Base-by-base conservation (phyloP, 441 rosid species). In the Brassica hybrid region DNA sequence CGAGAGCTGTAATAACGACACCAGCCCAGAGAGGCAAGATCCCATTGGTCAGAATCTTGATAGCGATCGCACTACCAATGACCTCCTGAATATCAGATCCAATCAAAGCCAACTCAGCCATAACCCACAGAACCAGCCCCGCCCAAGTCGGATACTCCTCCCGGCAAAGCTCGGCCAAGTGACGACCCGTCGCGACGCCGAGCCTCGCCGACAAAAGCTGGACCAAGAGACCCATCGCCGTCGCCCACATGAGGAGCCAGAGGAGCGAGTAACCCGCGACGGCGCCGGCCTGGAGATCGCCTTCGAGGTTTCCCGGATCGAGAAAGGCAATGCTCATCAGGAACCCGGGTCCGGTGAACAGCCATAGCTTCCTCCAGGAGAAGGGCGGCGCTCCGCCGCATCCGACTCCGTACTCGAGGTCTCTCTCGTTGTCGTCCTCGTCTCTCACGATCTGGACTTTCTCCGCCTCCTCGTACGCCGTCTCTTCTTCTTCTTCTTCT, bases 91-190 rank as follows among this genome's bases (percentile, higher is more conserved):
- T 93, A 78, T 94, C 99, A 52, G 99, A 88, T 6, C 98, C 99
- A 63, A 94, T 89, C 76, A 94, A 72, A 75, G 99, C 98, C 79
- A 90, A 50, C 82, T 95, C 99, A 8, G 97, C 87, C 99, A 95
- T 95, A 52, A 95, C 17, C 99, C 99, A 95, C 75, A 95, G 75
- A 32, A 86, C 76, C 79, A 82, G 74, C 12, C 91, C 30, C 0
- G 98, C 97, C 99, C 99, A 94, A 27, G 78, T 25, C 1, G 99
- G 98, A 79, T 94, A 94, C 84, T 94, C 97, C n/a, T 93, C 97
- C 21, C 98, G 86, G 56, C 98, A 94, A n/a, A 89, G 88, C 91
- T 94, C 99, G 16, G 98, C 99, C 71, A 94, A 87, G 76, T 94
- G 98, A 25, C 86, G 82, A 21, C 97, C 97, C 7, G 98, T 90